Evolutionary conservation across 108 stramenopile species (phyloP).

Genomic region (Stephanodiscus triporus): DNA sequence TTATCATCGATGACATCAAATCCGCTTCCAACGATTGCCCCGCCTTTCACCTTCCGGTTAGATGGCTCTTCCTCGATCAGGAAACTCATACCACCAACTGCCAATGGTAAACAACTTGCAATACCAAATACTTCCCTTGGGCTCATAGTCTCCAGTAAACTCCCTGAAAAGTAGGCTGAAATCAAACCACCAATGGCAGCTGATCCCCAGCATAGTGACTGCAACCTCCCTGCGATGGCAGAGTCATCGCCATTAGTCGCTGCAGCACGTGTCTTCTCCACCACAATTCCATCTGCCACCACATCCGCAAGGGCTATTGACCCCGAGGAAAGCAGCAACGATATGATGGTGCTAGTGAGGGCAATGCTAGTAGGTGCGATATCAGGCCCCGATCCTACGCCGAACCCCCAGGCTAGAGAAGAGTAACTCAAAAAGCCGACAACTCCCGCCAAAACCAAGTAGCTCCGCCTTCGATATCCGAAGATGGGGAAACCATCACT

Average conservation of each 20-base stretch:
- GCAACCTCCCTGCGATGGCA: slow-evolving; percentile 78
- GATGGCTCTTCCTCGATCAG: slow-evolving; percentile 75
- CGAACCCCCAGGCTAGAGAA: slow-evolving; percentile 59
- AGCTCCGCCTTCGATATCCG: slow-evolving; percentile 85
- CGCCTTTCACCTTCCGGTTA: slow-evolving; percentile 1
- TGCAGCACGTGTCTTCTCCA: slow-evolving; percentile 83
- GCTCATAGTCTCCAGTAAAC: slow-evolving; percentile 84
- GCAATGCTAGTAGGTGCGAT: slow-evolving; percentile 21
- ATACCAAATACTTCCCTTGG: slow-evolving; percentile 86
- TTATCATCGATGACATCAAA: background rate
- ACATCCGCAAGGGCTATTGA: slow-evolving; percentile 94
- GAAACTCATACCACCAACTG: slow-evolving; percentile 80
- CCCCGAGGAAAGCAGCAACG: slow-evolving; percentile 67
- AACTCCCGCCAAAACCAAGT: slow-evolving; percentile 77
- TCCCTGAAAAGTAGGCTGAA: slow-evolving; percentile 89
- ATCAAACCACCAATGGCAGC: slow-evolving; percentile 89
- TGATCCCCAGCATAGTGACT: slow-evolving; percentile 91
- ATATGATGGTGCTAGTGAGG: slow-evolving; percentile 53
- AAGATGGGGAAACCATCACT: slow-evolving; percentile 89
- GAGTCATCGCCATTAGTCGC: slow-evolving; percentile 55
- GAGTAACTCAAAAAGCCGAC: slow-evolving; percentile 67
- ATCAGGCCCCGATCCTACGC: slow-evolving; percentile 13
- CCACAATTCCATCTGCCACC: slow-evolving; percentile 96
- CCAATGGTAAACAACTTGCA: slow-evolving; percentile 86
- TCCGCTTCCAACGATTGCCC: background rate